Conservation (phyloP, 352 stramenopile genomes). For the Globisporangium uncinulatum region DNA sequence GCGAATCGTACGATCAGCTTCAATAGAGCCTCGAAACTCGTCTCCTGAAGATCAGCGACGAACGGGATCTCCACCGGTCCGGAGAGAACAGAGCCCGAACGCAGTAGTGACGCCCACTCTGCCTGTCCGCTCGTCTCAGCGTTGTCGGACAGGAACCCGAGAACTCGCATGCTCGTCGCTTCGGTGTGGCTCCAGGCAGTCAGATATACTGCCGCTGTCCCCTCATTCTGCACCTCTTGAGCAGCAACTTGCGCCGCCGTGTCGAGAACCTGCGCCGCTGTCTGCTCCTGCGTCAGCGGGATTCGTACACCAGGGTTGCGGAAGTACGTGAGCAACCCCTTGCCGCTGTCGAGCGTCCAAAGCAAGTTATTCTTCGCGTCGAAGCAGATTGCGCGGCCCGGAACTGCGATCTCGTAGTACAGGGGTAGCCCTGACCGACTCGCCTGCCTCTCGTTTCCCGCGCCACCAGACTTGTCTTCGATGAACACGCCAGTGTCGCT, state of each 20-base stretch:
- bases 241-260: background rate
- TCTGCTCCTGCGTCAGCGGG: constrained; percentile 25
- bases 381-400: constrained; percentile 35
- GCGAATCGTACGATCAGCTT: constrained; percentile 26
- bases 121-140: constrained; percentile 20
- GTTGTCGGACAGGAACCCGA: constrained; percentile 36
- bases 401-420: constrained; percentile 22
- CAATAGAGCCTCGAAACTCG: constrained; percentile 31
- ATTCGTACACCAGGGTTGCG: constrained; percentile 40
- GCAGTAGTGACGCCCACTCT: constrained; percentile 6
- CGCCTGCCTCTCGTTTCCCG: background rate
- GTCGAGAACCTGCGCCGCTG: constrained; percentile 4
- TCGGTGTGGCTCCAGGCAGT: constrained; percentile 5
- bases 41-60: constrained; percentile 28
- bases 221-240: background rate
- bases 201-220: background rate
- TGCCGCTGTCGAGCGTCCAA: constrained; percentile 28
- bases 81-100: background rate
- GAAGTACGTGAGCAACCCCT: constrained; percentile 26
- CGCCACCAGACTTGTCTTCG: background rate
- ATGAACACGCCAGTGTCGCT: constrained; percentile 25
- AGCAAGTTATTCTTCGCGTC: constrained; percentile 43
- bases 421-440: constrained; percentile 1
- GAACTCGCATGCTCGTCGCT: constrained; percentile 19
- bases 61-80: constrained; percentile 24